Evolutionary conservation across 2,329 filamentous ascomycete species (phyloP).

Genomic region (Cryphonectria japonica): DNA sequence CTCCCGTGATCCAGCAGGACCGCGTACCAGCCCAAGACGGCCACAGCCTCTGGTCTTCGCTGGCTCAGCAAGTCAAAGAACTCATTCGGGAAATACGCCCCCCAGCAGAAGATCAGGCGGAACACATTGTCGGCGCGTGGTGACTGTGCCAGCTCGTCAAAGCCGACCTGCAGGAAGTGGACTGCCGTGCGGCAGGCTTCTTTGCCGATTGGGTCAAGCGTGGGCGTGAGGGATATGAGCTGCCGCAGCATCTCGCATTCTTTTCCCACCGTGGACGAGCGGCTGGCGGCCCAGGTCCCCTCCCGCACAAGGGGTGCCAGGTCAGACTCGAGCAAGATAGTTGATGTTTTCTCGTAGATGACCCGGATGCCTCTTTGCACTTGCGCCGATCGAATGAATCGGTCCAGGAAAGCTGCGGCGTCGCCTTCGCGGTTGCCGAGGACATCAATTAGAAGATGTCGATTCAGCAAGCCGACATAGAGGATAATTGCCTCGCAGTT

Average conservation of each 20-base stretch:
- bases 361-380: constrained; percentile 50
- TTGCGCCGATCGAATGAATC: constrained; percentile 45
- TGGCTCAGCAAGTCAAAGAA: constrained; percentile 10
- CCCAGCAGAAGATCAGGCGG: constrained; percentile 17
- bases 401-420: constrained; percentile 46
- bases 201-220: not conserved
- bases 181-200: constrained; percentile 4
- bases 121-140: not conserved
- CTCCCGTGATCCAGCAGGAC: constrained; percentile 12
- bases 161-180: constrained; percentile 14
- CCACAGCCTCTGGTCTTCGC: constrained; percentile 10
- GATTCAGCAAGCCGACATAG: constrained; percentile 49
- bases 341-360: constrained; percentile 40
- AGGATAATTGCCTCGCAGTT: constrained; percentile 47
- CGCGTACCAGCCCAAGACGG: constrained; percentile 15
- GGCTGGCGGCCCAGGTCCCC: not conserved
- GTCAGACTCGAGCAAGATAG: constrained; percentile 41
- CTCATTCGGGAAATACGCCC: not conserved
- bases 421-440: constrained; percentile 44
- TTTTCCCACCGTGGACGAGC: not conserved
- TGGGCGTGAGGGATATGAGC: not conserved
- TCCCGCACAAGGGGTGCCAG: constrained; percentile 35
- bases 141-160: not conserved
- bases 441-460: constrained; percentile 54
- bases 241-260: not conserved